Percentiles rank a stretch among this genome's conserved stretches.
These are phyloP conservation scores for Apiotrichum siamense DNA, from an alignment of 1,284 basidiomycete species.

Conservation along the genomic window DNA sequence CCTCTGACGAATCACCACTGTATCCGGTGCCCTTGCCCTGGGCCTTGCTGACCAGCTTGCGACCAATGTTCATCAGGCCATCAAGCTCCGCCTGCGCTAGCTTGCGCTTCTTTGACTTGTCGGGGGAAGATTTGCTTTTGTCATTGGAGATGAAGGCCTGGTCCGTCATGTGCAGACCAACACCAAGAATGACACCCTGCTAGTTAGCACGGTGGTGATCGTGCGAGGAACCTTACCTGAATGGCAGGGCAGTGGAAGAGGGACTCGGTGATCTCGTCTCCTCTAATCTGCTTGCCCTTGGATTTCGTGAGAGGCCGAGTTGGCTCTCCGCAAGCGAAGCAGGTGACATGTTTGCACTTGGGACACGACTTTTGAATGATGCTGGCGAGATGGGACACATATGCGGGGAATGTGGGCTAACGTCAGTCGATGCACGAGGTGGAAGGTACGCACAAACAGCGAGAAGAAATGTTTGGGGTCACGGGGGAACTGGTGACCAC, in stretches of 20 bases:
- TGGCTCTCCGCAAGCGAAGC: conserved; percentile 75
- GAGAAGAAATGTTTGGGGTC: conserved; percentile 72
- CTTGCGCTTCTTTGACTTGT: conserved; percentile 46
- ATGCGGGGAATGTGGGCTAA: conserved; percentile 65
- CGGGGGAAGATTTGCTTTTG: conserved; percentile 22
- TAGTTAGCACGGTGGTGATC: neutral
- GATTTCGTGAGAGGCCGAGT: neutral
- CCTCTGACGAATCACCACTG: conserved; percentile 68
- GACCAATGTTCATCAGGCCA: neutral
- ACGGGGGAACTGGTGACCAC: conserved; percentile 57
- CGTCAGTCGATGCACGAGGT: neutral
- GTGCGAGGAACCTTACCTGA: no score
- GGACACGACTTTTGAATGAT: conserved; percentile 60
- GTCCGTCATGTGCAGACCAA: conserved; percentile 59
- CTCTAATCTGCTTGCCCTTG: conserved; percentile 11
- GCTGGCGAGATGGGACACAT: conserved; percentile 58
- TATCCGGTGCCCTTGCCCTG: conserved; percentile 75
- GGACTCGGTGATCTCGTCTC: conserved; percentile 48
- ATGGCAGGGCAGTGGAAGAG: conserved; percentile 81
- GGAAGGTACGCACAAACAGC: conserved; percentile 59
- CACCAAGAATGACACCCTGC: conserved; percentile 72
- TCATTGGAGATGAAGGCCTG: conserved; percentile 16
- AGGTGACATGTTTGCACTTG: conserved; percentile 61
- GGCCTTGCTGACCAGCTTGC: conserved; percentile 21
- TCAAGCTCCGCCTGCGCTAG: conserved; percentile 6